A percentile compares a stretch with the other conserved stretches of the same genome.
Evolutionary conservation across 208 protist species (phyloP).

Genomic region (Leishmania guyanensis): DNA sequence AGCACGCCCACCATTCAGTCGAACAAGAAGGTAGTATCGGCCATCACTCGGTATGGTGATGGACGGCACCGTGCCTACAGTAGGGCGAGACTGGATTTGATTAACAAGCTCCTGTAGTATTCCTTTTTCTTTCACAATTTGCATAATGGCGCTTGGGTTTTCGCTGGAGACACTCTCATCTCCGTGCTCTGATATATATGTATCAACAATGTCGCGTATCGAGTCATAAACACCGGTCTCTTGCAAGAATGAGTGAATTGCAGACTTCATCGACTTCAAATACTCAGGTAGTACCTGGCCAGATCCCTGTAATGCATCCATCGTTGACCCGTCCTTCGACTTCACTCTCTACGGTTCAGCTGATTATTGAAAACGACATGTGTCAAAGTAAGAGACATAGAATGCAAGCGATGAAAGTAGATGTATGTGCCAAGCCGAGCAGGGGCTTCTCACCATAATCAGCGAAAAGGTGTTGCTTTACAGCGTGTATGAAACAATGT

Average conservation of each 20-base stretch:
- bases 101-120: constrained; percentile 76
- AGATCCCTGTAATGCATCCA: constrained; percentile 30
- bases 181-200: constrained; percentile 76
- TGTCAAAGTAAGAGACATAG: not conserved
- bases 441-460: not conserved
- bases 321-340: constrained; percentile 3
- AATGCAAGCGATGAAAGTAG: not conserved
- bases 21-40: constrained; percentile 80
- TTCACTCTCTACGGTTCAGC: not conserved
- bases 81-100: constrained; percentile 41
- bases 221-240: constrained; percentile 85
- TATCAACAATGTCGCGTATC: constrained; percentile 89
- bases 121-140: constrained; percentile 83
- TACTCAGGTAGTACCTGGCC: constrained; percentile 44
- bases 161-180: constrained; percentile 32
- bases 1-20: constrained; percentile 78
- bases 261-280: constrained; percentile 69
- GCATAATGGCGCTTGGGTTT: constrained; percentile 78
- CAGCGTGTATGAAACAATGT: not conserved
- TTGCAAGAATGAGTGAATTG: constrained; percentile 86
- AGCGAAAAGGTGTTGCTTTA: not conserved
- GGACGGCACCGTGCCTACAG: not conserved
- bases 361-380: not conserved
- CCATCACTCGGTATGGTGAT: constrained; percentile 31
- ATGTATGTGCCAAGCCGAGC: not conserved